A percentile compares a stretch with the other conserved stretches of the same genome.
phyloP scores from a whole-genome alignment of 169 alveolate genomes.

The Theileria luwenshuni region DNA sequence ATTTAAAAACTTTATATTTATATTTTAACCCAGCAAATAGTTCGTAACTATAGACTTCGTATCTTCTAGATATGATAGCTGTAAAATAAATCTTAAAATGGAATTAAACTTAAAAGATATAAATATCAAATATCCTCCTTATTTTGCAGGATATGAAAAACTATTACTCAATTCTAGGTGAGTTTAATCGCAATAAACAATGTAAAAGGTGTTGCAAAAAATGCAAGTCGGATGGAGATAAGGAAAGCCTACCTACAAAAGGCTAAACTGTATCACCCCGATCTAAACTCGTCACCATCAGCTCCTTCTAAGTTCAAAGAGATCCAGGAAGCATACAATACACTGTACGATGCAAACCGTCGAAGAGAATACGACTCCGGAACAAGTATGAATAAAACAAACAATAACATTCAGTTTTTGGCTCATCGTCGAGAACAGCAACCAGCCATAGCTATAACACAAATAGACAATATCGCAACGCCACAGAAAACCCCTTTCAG shows the following conservation, averaged over 20 bases:
- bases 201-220: slow-evolving; percentile 73
- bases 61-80: slow-evolving; percentile 16
- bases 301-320: slow-evolving; percentile 83
- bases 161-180: slow-evolving; percentile 67
- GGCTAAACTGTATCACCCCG: slow-evolving; percentile 92
- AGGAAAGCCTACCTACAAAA: slow-evolving; percentile 87
- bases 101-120: slow-evolving; percentile 8
- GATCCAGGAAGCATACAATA: slow-evolving; percentile 86
- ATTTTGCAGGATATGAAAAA: slow-evolving; percentile 49
- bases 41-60: background rate
- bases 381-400: slow-evolving; percentile 15
- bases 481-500: slow-evolving; percentile 37
- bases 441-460: slow-evolving; percentile 9
- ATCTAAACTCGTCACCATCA: slow-evolving; percentile 81
- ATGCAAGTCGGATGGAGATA: slow-evolving; percentile 84
- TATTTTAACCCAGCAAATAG: slow-evolving; percentile 5
- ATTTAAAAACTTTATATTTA: background rate
- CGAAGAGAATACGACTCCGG: slow-evolving; percentile 65
- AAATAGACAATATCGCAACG: slow-evolving; percentile 27
- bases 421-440: slow-evolving; percentile 23
- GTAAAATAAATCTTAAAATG: slow-evolving; percentile 20
- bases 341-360: slow-evolving; percentile 78
- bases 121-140: slow-evolving; percentile 2
- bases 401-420: slow-evolving; percentile 28
- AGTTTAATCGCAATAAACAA: background rate